Base-by-base conservation (phyloP, 371 early-diverging fungal genomes). In the Apophysomyces sp. region DNA sequence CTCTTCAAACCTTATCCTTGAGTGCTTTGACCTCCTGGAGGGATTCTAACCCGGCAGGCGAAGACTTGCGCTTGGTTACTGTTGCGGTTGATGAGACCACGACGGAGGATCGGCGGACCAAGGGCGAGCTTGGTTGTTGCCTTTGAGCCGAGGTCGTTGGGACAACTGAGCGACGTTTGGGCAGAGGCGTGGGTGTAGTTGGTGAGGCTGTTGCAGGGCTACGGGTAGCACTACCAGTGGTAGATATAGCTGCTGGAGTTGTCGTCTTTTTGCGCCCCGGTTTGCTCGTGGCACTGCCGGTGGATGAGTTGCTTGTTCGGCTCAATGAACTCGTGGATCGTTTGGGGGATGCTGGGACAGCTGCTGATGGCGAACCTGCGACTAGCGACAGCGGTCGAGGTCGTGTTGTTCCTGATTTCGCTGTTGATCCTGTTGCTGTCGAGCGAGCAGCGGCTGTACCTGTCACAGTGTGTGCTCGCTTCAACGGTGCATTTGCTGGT, bases 81-180 rank as follows among this genome's bases (percentile, higher is more conserved):
- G 57, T 61, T 0, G 65, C n/a, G 4, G 61, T 59, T 18, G 62
- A 62, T 8, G 62, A 28, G 21, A 60, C 62, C 28, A 65, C 51
- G 15, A 68, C 55, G 27, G 73, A 65, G 1, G 68, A 55, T 21
- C 61, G 51, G 24, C 61, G 73, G 54, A 55, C 62, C 6, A 64
- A 53, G 7, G 66, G 63, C 3, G 68, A 62, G 27, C n/a, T 60
- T n/a, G 62, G 57, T 11, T 61, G 49, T 63, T 55, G 60, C 37
- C 31, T 58, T 36, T 49, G 62, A n/a, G 63, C 56, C 6, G 62
- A 58, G 1, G 70, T 58, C 16, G 67, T 57, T 24, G 68, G 68
- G 12, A 71, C 68, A 28, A 73, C 61, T 0, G 76, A 76, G 13
- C 77, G 59, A 1, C 77, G 67, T 28, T 55, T 71, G 31, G 64